These are phyloP conservation scores for Paecilomyces sp. DNA, from an alignment of 2,329 filamentous ascomycete species.

Conservation along the genomic window DNA sequence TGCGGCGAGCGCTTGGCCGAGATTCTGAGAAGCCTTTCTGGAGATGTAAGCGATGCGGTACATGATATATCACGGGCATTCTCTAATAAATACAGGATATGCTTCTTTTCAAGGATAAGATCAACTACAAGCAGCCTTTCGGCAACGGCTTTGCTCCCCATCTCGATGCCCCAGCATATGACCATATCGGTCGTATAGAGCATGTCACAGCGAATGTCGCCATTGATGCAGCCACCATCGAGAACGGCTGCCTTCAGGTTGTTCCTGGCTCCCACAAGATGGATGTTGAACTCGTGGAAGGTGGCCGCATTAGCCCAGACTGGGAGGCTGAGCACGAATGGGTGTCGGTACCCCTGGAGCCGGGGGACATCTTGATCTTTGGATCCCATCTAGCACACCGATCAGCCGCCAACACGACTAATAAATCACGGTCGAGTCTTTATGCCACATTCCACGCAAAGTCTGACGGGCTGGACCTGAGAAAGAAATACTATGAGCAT, in stretches of 20 bases:
- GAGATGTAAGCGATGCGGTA: slow-evolving; percentile 13
- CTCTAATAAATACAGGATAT: slow-evolving; percentile 15
- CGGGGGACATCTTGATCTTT: slow-evolving; percentile 25
- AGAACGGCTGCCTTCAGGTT: slow-evolving; percentile 28
- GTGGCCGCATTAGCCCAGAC: slow-evolving; percentile 20
- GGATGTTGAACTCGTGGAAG: slow-evolving; percentile 21
- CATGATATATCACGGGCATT: neutral
- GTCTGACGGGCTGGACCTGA: slow-evolving; percentile 12
- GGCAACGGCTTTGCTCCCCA: slow-evolving; percentile 29
- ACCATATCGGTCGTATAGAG: slow-evolving; percentile 26
- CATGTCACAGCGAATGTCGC: slow-evolving; percentile 29
- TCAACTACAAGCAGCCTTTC: slow-evolving; percentile 28
- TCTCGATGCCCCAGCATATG: slow-evolving; percentile 29
- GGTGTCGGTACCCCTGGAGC: slow-evolving; percentile 20
- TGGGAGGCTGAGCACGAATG: slow-evolving; percentile 26
- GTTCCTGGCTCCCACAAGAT: slow-evolving; percentile 27
- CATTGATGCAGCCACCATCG: slow-evolving; percentile 22
- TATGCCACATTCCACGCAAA: slow-evolving; percentile 20
- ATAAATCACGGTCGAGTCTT: slow-evolving; percentile 15
- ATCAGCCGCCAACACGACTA: slow-evolving; percentile 20
- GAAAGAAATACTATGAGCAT: slow-evolving; percentile 18
- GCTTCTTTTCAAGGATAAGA: slow-evolving; percentile 30
- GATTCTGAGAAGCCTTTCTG: slow-evolving; percentile 20
- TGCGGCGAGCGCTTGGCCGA: slow-evolving; percentile 17
- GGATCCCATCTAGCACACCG: slow-evolving; percentile 27